Evolutionary conservation across 2,329 filamentous ascomycete genomes (phyloP).

Genomic region (Ophiosphaerella korrae): DNA sequence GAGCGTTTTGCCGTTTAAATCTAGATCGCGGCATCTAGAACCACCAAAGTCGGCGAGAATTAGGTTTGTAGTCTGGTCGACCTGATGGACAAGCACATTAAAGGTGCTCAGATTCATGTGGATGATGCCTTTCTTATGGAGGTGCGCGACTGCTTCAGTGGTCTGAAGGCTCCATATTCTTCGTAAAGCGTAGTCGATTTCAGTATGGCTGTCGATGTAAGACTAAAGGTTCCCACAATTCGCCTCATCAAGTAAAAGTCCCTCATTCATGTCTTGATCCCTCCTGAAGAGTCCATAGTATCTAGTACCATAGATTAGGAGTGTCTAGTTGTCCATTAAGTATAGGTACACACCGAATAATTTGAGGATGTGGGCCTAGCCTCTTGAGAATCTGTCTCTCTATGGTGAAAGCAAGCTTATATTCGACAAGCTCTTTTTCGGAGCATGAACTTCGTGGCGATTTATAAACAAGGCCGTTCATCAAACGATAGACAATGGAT

Average conservation of each 20-base stretch:
- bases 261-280: slow-evolving; percentile 10
- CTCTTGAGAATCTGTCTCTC: slow-evolving; percentile 4
- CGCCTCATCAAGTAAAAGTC: slow-evolving; percentile 13
- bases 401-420: slow-evolving; percentile 6
- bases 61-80: neutral
- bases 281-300: slow-evolving; percentile 7
- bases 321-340: neutral
- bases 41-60: neutral
- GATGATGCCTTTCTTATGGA: neutral
- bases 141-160: neutral
- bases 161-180: neutral
- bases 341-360: slow-evolving; percentile 6
- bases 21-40: neutral
- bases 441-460: neutral
- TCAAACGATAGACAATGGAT: slow-evolving; percentile 7
- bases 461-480: slow-evolving; percentile 9
- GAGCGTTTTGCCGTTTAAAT: neutral
- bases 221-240: slow-evolving; percentile 12
- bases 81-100: neutral
- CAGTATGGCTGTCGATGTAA: slow-evolving; percentile 13
- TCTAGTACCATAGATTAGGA: slow-evolving; percentile 3
- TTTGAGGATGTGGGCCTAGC: slow-evolving; percentile 6
- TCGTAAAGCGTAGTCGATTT: neutral
- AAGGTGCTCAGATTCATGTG: neutral
- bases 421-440: slow-evolving; percentile 1